Base-by-base conservation (phyloP, 139 green algal genomes). In the Coelastrella sp. region DNA sequence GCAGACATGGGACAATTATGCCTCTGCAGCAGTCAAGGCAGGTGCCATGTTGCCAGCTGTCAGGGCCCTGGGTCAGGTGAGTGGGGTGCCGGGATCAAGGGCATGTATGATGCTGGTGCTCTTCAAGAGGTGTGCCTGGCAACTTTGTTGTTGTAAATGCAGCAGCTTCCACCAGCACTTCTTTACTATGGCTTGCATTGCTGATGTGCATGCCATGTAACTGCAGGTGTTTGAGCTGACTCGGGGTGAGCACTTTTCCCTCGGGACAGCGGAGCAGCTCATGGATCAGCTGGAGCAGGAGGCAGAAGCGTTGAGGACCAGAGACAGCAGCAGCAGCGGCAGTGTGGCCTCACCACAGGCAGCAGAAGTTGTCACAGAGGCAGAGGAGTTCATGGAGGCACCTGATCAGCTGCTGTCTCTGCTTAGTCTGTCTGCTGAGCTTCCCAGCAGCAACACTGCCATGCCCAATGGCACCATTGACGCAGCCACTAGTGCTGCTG, bases 1-100 rank as follows among this genome's bases (percentile, higher is more conserved):
- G 97, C 96, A 98, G 91, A 95, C 95, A 10, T 99, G 97, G 97
- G 94, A 98, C 87, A 99, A 99, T 90, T 98, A 98, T 70, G 95
- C 95, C 0, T 81, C 90, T 7, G 95, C 94, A 20, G 94, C 95
- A 65, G 88, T 93, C 73, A 82, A 92, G 65, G 87, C 92, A 12
- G 72, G 85, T 7, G 74, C 95, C 74, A 87, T 66, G 70, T 70
- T 92, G 63, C 72, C 87, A 0, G 93, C 93, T 1, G 92, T 91
- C 60, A 87, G 94, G 6, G 96, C 87, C 7, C 61, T 97, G 24
- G 68, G 78, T 8, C 88, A 94, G 93, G 82, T 75, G 68, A 76
- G 63, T 70, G 68, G 24, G 8, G 68, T 76, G 19, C 35, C 35
- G 35, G 35, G 35, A 49, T 49, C 35, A 49, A 49, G 35, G 35